These are phyloP conservation scores for Microcera coccophila DNA, from an alignment of 2,329 filamentous ascomycete species.

Conservation along the genomic window DNA sequence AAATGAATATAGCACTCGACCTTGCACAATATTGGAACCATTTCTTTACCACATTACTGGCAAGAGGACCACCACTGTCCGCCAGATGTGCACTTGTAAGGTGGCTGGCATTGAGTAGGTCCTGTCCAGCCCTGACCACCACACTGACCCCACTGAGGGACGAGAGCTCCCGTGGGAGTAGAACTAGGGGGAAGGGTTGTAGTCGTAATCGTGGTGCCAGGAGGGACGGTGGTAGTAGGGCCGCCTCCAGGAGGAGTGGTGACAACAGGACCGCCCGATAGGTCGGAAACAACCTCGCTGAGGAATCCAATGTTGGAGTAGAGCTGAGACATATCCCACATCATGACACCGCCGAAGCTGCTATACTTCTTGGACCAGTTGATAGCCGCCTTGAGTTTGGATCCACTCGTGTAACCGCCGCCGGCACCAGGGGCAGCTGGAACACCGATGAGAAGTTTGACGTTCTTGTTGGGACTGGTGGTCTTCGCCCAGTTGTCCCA, in stretches of 20 bases:
- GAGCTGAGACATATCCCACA: conserved; percentile 64
- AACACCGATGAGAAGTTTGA: conserved; percentile 60
- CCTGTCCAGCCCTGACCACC: conserved; percentile 19
- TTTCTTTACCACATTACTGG: conserved; percentile 5
- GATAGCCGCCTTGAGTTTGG: conserved; percentile 48
- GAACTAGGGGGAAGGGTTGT: conserved; percentile 1
- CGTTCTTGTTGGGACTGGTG: conserved; percentile 53
- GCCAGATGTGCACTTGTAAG: conserved; percentile 17
- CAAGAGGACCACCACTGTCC: conserved; percentile 22
- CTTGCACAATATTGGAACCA: too few species aligned
- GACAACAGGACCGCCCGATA: conserved; percentile 22
- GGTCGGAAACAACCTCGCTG: conserved; percentile 36
- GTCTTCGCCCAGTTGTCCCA: conserved; percentile 65
- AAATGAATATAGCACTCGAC: too few species aligned
- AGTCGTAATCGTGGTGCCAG: background rate
- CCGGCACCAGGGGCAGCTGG: conserved; percentile 54
- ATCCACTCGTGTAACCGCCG: conserved; percentile 50
- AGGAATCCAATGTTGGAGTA: conserved; percentile 57
- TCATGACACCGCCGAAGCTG: conserved; percentile 65
- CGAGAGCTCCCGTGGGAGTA: conserved; percentile 12
- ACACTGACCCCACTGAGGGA: conserved; percentile 25
- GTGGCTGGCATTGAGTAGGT: conserved; percentile 11
- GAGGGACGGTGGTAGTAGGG: conserved; percentile 4
- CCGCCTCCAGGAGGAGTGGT: background rate
- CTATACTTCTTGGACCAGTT: conserved; percentile 50